These are phyloP conservation scores for Diaporthe capsici DNA, from an alignment of 2,329 filamentous ascomycete genomes.

Conservation along the genomic window DNA sequence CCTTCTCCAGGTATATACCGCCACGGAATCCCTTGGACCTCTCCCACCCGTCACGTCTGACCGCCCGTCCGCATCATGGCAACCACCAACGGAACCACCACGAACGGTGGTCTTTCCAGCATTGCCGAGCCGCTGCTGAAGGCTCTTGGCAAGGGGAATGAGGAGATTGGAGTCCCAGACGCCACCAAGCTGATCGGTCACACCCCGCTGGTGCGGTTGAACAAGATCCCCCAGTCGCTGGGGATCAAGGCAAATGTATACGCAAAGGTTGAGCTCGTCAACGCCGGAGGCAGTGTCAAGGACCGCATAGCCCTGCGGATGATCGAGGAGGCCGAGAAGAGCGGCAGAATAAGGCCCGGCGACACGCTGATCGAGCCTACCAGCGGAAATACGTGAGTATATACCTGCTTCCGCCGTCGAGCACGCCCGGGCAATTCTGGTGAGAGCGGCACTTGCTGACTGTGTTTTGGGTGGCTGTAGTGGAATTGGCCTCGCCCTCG, in stretches of 20 bases:
- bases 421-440: background rate
- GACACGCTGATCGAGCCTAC: constrained; percentile 98
- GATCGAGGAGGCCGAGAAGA: constrained; percentile 95
- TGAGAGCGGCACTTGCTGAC: constrained; percentile 46
- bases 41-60: background rate
- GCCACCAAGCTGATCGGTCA: constrained; percentile 93
- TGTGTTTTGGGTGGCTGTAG: constrained; percentile 47
- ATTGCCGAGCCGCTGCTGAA: constrained; percentile 23
- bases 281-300: constrained; percentile 93
- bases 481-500: constrained; percentile 93
- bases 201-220: constrained; percentile 94
- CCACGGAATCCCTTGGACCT: too few species aligned
- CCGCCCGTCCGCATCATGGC: constrained; percentile 35
- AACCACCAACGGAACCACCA: constrained; percentile 36
- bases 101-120: constrained; percentile 27
- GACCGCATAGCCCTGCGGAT: constrained; percentile 96
- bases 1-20: background rate
- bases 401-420: constrained; percentile 46
- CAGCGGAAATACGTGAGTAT: constrained; percentile 85
- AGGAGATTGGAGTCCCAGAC: constrained; percentile 60
- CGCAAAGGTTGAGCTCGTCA: constrained; percentile 93
- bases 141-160: constrained; percentile 15
- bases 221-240: constrained; percentile 91
- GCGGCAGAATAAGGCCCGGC: constrained; percentile 94
- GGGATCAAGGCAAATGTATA: constrained; percentile 92